These are phyloP conservation scores for Babesia sp. DNA, from an alignment of 169 alveolate genomes.

Conservation along the genomic window DNA sequence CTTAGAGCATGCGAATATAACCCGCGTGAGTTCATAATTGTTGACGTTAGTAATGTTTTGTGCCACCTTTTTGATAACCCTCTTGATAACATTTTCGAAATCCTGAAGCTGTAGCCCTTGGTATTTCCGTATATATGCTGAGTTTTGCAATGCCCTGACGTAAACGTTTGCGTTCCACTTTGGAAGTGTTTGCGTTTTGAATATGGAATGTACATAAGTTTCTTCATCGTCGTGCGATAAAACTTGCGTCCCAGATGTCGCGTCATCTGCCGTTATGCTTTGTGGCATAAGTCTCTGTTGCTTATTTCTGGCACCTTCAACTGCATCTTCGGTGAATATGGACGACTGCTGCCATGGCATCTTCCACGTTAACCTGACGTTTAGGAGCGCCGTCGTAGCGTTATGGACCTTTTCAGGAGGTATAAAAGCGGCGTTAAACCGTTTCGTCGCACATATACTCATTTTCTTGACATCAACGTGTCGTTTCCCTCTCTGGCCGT, in stretches of 20 bases:
- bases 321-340: neutral
- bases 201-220: neutral
- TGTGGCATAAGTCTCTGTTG: neutral
- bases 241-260: neutral
- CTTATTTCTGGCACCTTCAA: neutral
- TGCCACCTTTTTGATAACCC: slow-evolving; percentile 13
- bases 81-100: neutral
- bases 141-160: slow-evolving; percentile 54
- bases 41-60: slow-evolving; percentile 32
- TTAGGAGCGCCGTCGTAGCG: neutral
- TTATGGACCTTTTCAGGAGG: neutral
- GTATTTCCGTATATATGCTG: slow-evolving; percentile 28
- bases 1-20: slow-evolving; percentile 61
- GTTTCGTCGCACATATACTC: neutral
- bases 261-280: neutral
- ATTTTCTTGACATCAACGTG: neutral
- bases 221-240: neutral
- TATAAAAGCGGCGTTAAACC: neutral
- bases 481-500: too few species aligned
- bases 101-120: neutral
- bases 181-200: neutral
- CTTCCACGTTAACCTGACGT: neutral
- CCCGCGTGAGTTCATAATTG: slow-evolving; percentile 48
- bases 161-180: slow-evolving; percentile 24
- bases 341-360: slow-evolving; percentile 52